Base-by-base conservation (phyloP, 306 rosid species). In the Lathyrus sativus region DNA sequence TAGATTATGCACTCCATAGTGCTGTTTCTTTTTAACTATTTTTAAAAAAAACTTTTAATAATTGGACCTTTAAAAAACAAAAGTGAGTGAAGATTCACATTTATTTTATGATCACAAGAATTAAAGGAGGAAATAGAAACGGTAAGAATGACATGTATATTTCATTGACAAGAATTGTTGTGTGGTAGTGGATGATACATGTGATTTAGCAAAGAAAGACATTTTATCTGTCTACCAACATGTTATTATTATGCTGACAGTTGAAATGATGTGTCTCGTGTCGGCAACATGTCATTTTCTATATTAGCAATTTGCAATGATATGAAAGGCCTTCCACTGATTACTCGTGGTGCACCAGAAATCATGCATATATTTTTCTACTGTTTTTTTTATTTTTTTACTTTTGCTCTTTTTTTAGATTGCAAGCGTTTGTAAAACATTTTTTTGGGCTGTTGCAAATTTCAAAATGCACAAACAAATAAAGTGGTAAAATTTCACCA, bases 281-380 rank as follows among this genome's bases (percentile, higher is more conserved):
- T 71, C 67, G 75, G 81, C 54, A 60, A 58, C 55, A 72, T 9
- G 11, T 74, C 74, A 31, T 72, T 77, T 71, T 75, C 74, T 12
- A 11, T 17, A 46, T 14, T 46, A 26, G 43, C 19, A 51, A 42
- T 43, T 1, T 41, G 56, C 18, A 29, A 35, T 35, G 9, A 35
- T 7, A 35, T 7, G 50, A 68, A 45, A 43, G 3, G 42, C 62
- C 48, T 69, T 28, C 13, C 60, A 64, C 60, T 26, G 4, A 37
- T 68, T 42, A 44, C 19, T 72, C 75, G 69, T 48, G 58, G 48
- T 48, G 71, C 46, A 10, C 65, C 54, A 73, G 17, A 73, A 51
- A 68, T 44, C 2, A 48, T 35, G 39, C 39, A 13, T 31, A n/a
- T 18, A 22, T 46, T 37, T 37, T 17, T 70, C 2, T 35, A 49